phyloP scores from a whole-genome alignment of 1,284 basidiomycete genomes.

The Ceratobasidium sp. region DNA sequence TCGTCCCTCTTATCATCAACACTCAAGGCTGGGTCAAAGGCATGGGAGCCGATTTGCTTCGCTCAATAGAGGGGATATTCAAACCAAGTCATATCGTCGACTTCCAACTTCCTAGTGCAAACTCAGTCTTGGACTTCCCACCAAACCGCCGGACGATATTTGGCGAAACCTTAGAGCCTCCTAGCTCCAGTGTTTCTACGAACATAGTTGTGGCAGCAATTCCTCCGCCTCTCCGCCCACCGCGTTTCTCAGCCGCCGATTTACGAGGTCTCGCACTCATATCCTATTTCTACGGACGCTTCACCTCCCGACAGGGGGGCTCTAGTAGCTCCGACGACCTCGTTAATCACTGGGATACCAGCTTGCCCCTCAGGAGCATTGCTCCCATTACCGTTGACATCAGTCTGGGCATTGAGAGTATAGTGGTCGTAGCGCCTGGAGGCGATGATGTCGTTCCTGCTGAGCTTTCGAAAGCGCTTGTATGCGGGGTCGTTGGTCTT shows the following conservation, averaged over 20 bases:
- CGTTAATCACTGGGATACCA: slow-evolving; percentile 73
- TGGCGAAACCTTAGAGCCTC: not conserved
- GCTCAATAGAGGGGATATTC: slow-evolving; percentile 75
- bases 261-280: slow-evolving; percentile 78
- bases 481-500: slow-evolving; percentile 85
- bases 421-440: slow-evolving; percentile 78
- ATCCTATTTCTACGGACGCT: slow-evolving; percentile 85
- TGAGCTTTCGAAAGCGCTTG: slow-evolving; percentile 80
- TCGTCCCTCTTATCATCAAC: slow-evolving; percentile 91
- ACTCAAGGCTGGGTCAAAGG: slow-evolving; percentile 99
- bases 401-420: slow-evolving; percentile 66
- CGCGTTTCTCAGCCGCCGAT: slow-evolving; percentile 72
- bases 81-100: slow-evolving; percentile 78
- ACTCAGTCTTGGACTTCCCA: not conserved
- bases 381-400: slow-evolving; percentile 78
- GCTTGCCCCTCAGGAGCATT: slow-evolving; percentile 74
- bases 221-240: slow-evolving; percentile 39
- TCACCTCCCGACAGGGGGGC: slow-evolving; percentile 60
- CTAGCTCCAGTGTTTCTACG: not conserved
- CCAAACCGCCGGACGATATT: not conserved
- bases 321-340: slow-evolving; percentile 14
- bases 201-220: slow-evolving; percentile 15
- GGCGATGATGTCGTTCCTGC: slow-evolving; percentile 77
- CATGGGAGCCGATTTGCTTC: slow-evolving; percentile 85
- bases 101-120: slow-evolving; percentile 52